These are phyloP conservation scores for Agastache rugosa DNA, from an alignment of 257 asterid species.

Conservation along the genomic window DNA sequence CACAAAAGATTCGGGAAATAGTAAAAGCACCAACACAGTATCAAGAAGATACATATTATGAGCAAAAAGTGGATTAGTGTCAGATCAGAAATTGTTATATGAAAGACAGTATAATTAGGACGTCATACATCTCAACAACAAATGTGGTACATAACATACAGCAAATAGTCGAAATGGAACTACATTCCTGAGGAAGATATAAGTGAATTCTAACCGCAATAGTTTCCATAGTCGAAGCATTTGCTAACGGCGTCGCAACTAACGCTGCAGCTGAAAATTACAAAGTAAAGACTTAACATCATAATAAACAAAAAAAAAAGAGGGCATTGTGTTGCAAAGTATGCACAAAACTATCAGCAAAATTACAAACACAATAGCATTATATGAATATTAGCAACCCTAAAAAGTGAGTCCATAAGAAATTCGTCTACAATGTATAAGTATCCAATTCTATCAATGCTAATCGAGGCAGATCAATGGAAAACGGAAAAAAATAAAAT, in stretches of 20 bases:
- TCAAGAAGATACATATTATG: constrained; percentile 3
- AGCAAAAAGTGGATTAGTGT: background rate
- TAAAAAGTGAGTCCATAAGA: background rate
- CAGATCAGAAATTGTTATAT: background rate
- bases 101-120: background rate
- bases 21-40: background rate
- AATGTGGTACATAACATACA: constrained; percentile 13
- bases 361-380: constrained; percentile 1
- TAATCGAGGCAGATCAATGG: background rate
- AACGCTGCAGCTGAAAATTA: constrained; percentile 53
- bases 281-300: background rate
- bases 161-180: constrained; percentile 13
- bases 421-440: background rate
- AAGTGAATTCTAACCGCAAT: constrained; percentile 53
- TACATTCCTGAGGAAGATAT: constrained; percentile 14
- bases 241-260: constrained; percentile 55
- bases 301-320: background rate
- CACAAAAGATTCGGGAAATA: background rate
- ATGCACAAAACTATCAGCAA: constrained; percentile 19
- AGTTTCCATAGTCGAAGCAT: constrained; percentile 56
- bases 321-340: background rate
- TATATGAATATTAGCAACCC: constrained; percentile 1
- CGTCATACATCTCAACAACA: background rate
- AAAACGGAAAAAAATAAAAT: background rate
- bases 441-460: constrained; percentile 1